phyloP scores from a whole-genome alignment of 2,329 filamentous ascomycete species.

The Aspergillus sp. region DNA sequence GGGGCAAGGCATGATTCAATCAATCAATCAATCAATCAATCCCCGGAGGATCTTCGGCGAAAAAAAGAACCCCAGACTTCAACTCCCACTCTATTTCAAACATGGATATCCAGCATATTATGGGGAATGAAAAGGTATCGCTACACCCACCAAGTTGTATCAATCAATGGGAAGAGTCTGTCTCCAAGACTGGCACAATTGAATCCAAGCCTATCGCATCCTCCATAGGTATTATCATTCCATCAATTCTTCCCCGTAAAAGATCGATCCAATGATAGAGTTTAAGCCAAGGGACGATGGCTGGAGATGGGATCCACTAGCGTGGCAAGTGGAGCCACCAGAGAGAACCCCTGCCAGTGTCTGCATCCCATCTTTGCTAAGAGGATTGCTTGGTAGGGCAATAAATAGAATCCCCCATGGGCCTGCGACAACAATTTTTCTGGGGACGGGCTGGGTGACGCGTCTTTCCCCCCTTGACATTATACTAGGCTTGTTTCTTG shows the following conservation, averaged over 20 bases:
- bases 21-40: too few species aligned
- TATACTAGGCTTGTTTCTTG: not conserved
- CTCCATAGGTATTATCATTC: not conserved
- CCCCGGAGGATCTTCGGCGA: not conserved
- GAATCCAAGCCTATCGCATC: not conserved
- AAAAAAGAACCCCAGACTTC: not conserved
- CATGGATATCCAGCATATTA: not conserved
- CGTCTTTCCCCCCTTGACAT: not conserved
- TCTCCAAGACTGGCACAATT: not conserved
- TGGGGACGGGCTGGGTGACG: not conserved
- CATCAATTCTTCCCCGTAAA: not conserved
- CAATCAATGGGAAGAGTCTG: not conserved
- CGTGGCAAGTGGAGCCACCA: not conserved
- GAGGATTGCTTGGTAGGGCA: not conserved
- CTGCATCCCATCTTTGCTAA: not conserved
- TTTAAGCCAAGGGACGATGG: not conserved
- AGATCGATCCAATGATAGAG: not conserved
- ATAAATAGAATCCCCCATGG: not conserved
- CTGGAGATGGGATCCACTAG: not conserved
- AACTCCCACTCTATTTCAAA: not conserved
- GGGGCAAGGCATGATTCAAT: not conserved
- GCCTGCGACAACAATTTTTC: not conserved
- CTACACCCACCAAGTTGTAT: not conserved
- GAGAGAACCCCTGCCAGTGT: not conserved
- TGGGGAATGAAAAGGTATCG: not conserved